These are phyloP conservation scores for Fusarium pseudograminearum DNA, from an alignment of 2,329 filamentous ascomycete species.

Conservation along the genomic window DNA sequence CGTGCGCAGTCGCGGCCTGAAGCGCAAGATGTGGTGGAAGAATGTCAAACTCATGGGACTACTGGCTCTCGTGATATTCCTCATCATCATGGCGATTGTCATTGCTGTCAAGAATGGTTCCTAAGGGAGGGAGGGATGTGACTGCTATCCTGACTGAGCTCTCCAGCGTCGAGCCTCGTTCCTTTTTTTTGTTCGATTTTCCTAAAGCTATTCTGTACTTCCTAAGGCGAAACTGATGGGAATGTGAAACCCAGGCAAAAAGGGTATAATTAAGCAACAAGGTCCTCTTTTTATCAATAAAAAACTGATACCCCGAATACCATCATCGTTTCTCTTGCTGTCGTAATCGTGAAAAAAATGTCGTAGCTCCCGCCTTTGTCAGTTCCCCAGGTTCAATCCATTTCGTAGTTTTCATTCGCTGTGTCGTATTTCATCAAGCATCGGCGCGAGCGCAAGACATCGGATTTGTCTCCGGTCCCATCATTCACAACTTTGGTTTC, in stretches of 20 bases:
- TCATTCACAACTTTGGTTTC: slow-evolving; percentile 52
- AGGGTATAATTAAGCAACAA: slow-evolving; percentile 46
- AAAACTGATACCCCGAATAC: slow-evolving; percentile 28
- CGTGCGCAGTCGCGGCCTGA: slow-evolving; percentile 84
- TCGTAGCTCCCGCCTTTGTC: neutral
- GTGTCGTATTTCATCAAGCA: neutral
- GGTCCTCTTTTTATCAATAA: slow-evolving; percentile 39
- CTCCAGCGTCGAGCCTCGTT: slow-evolving; percentile 20
- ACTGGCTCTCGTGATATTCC: slow-evolving; percentile 73
- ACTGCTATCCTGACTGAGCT: slow-evolving; percentile 3
- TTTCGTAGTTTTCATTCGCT: slow-evolving; percentile 2
- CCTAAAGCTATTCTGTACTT: slow-evolving; percentile 37
- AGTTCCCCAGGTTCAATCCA: neutral
- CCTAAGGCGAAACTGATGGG: slow-evolving; percentile 43
- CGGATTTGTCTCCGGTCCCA: slow-evolving; percentile 3
- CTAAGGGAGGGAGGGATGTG: slow-evolving; percentile 8
- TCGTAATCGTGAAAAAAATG: slow-evolving; percentile 6
- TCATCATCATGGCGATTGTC: slow-evolving; percentile 68
- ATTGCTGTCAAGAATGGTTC: slow-evolving; percentile 63
- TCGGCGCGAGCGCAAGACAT: neutral
- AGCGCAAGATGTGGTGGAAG: slow-evolving; percentile 99
- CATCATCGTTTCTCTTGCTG: neutral
- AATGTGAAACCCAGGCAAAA: slow-evolving; percentile 31
- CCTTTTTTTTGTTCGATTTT: slow-evolving; percentile 32
- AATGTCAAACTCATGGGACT: slow-evolving; percentile 95